phyloP scores from a whole-genome alignment of 2,329 filamentous ascomycete genomes.

The Dactylellina haptotyla region DNA sequence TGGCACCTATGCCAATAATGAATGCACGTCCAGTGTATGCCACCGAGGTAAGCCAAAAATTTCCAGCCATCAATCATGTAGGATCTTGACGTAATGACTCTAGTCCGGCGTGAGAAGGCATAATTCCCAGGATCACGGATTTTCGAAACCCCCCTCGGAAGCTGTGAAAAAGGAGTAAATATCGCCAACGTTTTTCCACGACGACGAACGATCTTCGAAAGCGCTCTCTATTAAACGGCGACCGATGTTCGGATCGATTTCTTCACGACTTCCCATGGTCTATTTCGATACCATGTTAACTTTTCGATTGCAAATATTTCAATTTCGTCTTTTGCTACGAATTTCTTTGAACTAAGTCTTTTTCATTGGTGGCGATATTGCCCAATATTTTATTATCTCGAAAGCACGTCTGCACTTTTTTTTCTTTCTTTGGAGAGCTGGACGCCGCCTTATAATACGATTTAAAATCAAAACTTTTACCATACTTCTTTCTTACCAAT shows the following conservation, averaged over 20 bases:
- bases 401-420: constrained; percentile 52
- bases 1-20: constrained; percentile 53
- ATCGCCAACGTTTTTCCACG: constrained; percentile 17
- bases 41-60: constrained; percentile 53
- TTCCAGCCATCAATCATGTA: constrained; percentile 52
- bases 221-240: background rate
- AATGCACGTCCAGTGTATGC: constrained; percentile 52
- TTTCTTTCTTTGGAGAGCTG: constrained; percentile 57
- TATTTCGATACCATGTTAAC: background rate
- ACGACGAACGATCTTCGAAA: background rate
- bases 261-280: background rate
- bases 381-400: background rate
- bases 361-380: constrained; percentile 59
- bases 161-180: constrained; percentile 50
- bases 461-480: constrained; percentile 57
- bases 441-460: background rate
- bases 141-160: constrained; percentile 49
- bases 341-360: constrained; percentile 57
- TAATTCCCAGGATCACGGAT: constrained; percentile 55
- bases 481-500: constrained; percentile 12
- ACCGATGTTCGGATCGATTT: background rate
- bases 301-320: background rate
- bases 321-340: constrained; percentile 1
- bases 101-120: constrained; percentile 55
- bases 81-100: constrained; percentile 54